A percentile compares a stretch with the other conserved stretches of the same genome.
Conservation (phyloP, 2,329 filamentous ascomycete genomes). For the Fusarium sarcochroum region DNA sequence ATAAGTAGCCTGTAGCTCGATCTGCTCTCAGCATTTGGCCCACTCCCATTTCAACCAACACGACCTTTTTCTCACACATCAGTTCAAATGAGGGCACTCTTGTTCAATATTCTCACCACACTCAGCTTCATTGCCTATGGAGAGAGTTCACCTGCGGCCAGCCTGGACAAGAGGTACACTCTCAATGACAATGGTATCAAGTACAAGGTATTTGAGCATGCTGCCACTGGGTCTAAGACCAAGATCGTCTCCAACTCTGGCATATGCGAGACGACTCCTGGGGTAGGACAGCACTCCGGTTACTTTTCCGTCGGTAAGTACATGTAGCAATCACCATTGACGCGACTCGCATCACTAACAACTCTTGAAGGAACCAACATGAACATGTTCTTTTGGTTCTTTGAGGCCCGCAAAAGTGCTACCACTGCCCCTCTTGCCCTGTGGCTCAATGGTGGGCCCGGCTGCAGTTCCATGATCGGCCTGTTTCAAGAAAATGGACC, state of each 20-base stretch:
- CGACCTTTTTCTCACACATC: background rate
- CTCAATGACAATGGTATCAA: conserved; percentile 2
- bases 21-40: background rate
- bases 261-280: conserved; percentile 69
- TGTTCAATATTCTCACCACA: conserved; percentile 5
- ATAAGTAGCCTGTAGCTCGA: background rate
- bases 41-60: rapidly evolving
- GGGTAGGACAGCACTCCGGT: conserved; percentile 74
- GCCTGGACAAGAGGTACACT: conserved; percentile 6
- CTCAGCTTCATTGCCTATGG: background rate
- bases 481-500: conserved; percentile 82
- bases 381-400: conserved; percentile 62
- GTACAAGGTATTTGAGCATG: conserved; percentile 35
- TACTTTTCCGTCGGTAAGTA: conserved; percentile 70
- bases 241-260: conserved; percentile 53
- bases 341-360: conserved; percentile 44
- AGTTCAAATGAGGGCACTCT: background rate
- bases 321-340: conserved; percentile 2
- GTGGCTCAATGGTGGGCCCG: conserved; percentile 62
- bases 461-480: conserved; percentile 51
- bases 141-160: background rate
- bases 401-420: conserved; percentile 59
- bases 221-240: conserved; percentile 27
- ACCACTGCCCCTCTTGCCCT: conserved; percentile 64
- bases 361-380: conserved; percentile 33